A percentile compares a stretch with the other conserved stretches of the same genome.
phyloP scores from a whole-genome alignment of 306 rosid species.

The Parietaria judaica region DNA sequence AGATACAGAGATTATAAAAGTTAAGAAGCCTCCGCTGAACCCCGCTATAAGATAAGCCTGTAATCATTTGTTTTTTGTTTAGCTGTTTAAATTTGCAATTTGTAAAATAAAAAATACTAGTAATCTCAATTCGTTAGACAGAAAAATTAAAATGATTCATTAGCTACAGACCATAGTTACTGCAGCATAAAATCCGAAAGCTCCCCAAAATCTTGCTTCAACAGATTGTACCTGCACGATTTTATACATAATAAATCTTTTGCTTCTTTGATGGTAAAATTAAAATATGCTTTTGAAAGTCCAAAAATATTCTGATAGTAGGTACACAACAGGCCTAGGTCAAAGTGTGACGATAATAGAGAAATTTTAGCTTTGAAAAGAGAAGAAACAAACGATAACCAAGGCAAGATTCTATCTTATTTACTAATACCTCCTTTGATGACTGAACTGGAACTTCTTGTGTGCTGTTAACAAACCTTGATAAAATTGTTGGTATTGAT shows the following conservation, averaged over 20 bases:
- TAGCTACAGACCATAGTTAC: slow-evolving; percentile 65
- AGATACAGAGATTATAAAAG: slow-evolving; percentile 50
- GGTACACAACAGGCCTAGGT: no score
- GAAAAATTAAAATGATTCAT: no score
- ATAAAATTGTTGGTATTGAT: slow-evolving; percentile 62
- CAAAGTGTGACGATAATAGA: no score
- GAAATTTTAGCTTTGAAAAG: no score
- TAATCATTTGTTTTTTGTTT: slow-evolving; percentile 36
- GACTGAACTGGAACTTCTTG: slow-evolving; percentile 49
- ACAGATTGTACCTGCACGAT: slow-evolving; percentile 55
- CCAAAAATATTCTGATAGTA: no score
- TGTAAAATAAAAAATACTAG: no score
- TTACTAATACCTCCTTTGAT: slow-evolving; percentile 69
- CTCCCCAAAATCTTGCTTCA: slow-evolving; percentile 96
- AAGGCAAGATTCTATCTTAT: no score
- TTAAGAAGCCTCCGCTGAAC: slow-evolving; percentile 79
- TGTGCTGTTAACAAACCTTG: slow-evolving; percentile 57
- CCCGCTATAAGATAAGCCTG: slow-evolving; percentile 92
- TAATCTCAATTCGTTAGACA: no score
- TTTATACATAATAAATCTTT: slow-evolving; percentile 22
- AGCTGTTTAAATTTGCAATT: slow-evolving; percentile 22
- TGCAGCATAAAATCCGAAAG: slow-evolving; percentile 73
- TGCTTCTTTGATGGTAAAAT: background rate
- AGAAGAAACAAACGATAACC: no score
- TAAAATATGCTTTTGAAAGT: no score